Percentiles rank a stretch among this genome's conserved stretches.
Evolutionary conservation across 1,284 basidiomycete genomes (phyloP).

Genomic region (Naganishia liquefaciens): DNA sequence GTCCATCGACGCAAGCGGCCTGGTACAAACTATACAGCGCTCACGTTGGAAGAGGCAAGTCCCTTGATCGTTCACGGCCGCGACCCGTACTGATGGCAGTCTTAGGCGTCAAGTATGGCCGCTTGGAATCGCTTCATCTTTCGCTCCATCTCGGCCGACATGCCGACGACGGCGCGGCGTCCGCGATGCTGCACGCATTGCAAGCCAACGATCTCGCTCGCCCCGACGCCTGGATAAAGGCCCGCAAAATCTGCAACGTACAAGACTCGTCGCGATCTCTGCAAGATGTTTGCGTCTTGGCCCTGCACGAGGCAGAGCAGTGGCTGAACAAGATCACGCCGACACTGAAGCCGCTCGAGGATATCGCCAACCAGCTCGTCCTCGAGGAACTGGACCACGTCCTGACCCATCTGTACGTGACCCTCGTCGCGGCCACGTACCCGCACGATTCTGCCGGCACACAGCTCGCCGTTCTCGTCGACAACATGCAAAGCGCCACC

Average conservation of each 20-base stretch:
- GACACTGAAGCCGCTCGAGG: slow-evolving; percentile 25
- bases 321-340: slow-evolving; percentile 41
- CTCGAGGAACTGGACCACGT: slow-evolving; percentile 51
- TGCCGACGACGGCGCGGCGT: background rate
- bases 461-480: slow-evolving; percentile 35
- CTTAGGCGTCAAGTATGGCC: slow-evolving; percentile 8
- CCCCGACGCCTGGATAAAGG: slow-evolving; percentile 40
- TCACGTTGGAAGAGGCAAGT: slow-evolving; percentile 32
- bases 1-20: background rate
- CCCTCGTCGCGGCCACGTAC: slow-evolving; percentile 41
- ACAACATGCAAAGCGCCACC: slow-evolving; percentile 41
- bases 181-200: slow-evolving; percentile 26
- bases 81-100: background rate
- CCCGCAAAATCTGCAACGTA: slow-evolving; percentile 37
- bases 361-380: slow-evolving; percentile 51
- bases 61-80: background rate
- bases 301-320: slow-evolving; percentile 43
- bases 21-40: slow-evolving; percentile 27
- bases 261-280: slow-evolving; percentile 38
- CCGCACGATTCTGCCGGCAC: background rate
- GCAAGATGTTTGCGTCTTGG: slow-evolving; percentile 44
- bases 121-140: slow-evolving; percentile 19
- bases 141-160: slow-evolving; percentile 21
- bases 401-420: slow-evolving; percentile 48
- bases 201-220: slow-evolving; percentile 14